These are phyloP conservation scores for Basipetospora chlamydospora DNA, from an alignment of 2,329 filamentous ascomycete genomes.

Conservation along the genomic window DNA sequence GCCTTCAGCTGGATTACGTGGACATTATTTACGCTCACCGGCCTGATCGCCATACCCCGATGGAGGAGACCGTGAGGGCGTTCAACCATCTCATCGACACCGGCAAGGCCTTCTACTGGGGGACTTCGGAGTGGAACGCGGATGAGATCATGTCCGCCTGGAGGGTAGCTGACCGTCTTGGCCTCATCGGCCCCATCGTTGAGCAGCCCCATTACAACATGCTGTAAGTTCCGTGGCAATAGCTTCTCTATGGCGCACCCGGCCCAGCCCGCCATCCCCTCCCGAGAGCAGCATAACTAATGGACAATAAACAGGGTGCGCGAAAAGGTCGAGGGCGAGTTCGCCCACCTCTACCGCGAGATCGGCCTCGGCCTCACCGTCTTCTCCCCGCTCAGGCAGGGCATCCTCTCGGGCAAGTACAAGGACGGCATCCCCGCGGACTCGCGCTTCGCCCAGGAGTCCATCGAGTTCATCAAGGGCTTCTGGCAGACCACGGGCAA, in stretches of 20 bases:
- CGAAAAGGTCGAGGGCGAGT: conserved; percentile 50
- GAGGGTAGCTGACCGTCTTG: conserved; percentile 43
- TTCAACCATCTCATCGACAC: conserved; percentile 57
- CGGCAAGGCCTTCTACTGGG: conserved; percentile 58
- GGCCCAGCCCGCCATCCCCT: too few species aligned
- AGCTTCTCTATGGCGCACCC: too few species aligned
- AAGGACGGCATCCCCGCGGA: conserved; percentile 45
- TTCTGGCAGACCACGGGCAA: conserved; percentile 35
- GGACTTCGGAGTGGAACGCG: conserved; percentile 53
- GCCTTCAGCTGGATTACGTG: conserved; percentile 44
- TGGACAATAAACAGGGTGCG: conserved; percentile 19
- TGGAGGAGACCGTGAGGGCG: conserved; percentile 55
- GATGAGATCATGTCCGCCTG: conserved; percentile 51
- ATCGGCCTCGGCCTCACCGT: conserved; percentile 47
- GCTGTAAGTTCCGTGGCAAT: conserved; percentile 23
- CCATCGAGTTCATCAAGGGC: conserved; percentile 40
- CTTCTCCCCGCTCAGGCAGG: conserved; percentile 42
- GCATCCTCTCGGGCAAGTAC: conserved; percentile 54
- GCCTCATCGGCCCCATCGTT: conserved; percentile 47
- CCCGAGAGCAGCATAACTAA: too few species aligned
- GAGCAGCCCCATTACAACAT: conserved; percentile 57
- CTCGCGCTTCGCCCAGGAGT: conserved; percentile 40
- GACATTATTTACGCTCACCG: conserved; percentile 57
- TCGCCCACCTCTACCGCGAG: conserved; percentile 43
- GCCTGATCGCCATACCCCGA: conserved; percentile 51